Conservation (phyloP, 2,329 filamentous ascomycete species). For the Neophaeococcomyces aloes region DNA sequence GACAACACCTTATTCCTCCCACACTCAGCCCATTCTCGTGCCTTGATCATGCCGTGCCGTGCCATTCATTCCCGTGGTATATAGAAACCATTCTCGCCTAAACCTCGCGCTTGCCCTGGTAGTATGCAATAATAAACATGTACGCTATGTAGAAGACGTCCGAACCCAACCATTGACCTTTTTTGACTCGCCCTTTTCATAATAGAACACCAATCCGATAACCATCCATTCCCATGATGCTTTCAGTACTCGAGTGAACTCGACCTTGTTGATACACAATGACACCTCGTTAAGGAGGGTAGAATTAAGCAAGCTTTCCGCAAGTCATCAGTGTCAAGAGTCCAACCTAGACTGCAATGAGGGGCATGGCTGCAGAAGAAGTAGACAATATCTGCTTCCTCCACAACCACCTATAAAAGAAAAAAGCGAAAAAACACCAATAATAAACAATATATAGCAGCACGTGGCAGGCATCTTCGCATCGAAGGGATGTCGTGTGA, state of each 20-base stretch:
- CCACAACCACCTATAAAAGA: constrained; percentile 10
- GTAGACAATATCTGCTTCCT: constrained; percentile 4
- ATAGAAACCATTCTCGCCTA: constrained; percentile 7
- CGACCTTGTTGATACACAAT: constrained; percentile 20
- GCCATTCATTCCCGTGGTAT: constrained; percentile 8
- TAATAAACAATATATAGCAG: constrained; percentile 15
- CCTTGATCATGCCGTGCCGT: neutral
- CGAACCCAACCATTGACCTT: constrained; percentile 8
- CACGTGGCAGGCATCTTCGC: constrained; percentile 14
- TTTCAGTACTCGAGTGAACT: constrained; percentile 2
- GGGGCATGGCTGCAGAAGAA: constrained; percentile 16
- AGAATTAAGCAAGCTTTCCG: constrained; percentile 13
- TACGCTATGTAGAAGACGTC: too few species aligned
- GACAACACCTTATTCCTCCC: constrained; percentile 1
- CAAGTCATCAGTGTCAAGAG: constrained; percentile 24
- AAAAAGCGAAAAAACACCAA: too few species aligned
- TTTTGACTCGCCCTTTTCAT: constrained; percentile 1
- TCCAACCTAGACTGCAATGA: constrained; percentile 21
- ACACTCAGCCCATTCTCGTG: neutral
- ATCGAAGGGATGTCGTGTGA: constrained; percentile 14
- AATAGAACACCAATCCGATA: constrained; percentile 12
- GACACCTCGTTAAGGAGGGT: constrained; percentile 21
- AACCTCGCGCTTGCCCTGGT: too few species aligned
- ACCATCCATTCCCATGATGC: constrained; percentile 11
- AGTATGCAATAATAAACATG: too few species aligned